Conservation (phyloP, 2,329 filamentous ascomycete species). For the Fusarium sp. region DNA sequence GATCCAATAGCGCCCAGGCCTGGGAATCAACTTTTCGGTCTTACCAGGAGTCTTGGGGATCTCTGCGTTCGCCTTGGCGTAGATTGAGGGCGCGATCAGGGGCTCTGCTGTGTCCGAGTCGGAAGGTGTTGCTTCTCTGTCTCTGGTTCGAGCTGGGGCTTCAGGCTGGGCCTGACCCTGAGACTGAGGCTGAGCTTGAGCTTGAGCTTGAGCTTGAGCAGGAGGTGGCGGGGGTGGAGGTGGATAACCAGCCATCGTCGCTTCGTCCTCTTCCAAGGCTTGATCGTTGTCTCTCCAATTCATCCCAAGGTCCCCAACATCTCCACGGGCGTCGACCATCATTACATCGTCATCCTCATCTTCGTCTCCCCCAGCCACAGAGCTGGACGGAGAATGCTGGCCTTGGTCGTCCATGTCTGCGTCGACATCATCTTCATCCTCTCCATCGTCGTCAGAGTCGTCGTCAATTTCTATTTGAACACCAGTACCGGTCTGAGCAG, state of each 20-base stretch:
- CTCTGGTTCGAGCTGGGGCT: constrained; percentile 59
- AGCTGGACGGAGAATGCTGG: constrained; percentile 53
- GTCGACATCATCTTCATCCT: constrained; percentile 57
- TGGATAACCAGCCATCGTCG: constrained; percentile 81
- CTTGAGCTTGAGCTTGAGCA: constrained; percentile 61
- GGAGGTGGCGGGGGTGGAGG: constrained; percentile 72
- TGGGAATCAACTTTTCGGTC: constrained; percentile 63
- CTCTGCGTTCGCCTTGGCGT: constrained; percentile 74
- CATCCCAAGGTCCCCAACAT: constrained; percentile 61
- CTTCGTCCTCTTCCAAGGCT: constrained; percentile 80
- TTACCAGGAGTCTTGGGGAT: constrained; percentile 86
- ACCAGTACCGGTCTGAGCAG: constrained; percentile 48
- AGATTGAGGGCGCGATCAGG: constrained; percentile 71
- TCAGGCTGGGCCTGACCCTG: constrained; percentile 60
- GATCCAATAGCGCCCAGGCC: constrained; percentile 86
- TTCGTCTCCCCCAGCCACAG: constrained; percentile 57
- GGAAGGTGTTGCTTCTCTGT: constrained; percentile 75
- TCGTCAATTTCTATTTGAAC: constrained; percentile 50
- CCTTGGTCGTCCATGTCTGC: constrained; percentile 59
- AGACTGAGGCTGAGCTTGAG: constrained; percentile 50
- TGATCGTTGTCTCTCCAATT: constrained; percentile 71
- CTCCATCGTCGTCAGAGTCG: constrained; percentile 51
- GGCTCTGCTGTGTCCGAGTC: constrained; percentile 78
- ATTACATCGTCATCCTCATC: constrained; percentile 70
- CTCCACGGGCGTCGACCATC: constrained; percentile 67